Conservation (phyloP, 768 basidiomycete genomes). For the Amanita exitialis region DNA sequence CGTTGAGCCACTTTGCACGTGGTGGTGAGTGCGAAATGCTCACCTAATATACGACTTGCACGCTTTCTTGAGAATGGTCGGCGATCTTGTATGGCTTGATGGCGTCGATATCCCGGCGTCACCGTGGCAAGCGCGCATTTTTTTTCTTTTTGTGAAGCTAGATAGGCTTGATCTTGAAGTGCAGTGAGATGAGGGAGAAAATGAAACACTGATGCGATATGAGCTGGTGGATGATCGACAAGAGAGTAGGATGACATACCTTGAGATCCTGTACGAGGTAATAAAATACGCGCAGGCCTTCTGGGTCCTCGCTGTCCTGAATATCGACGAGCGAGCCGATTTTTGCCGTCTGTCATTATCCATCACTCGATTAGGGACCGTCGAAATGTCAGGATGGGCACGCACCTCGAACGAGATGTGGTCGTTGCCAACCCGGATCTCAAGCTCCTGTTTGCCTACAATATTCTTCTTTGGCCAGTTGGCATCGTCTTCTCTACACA, state of each 20-base stretch:
- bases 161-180: constrained; percentile 99
- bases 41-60: constrained; percentile 27
- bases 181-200: constrained; percentile 94
- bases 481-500: constrained; percentile 85
- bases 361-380: background rate
- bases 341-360: constrained; percentile 74
- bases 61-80: constrained; percentile 29
- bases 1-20: background rate
- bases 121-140: no score
- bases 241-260: constrained; percentile 30
- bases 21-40: background rate
- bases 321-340: constrained; percentile 96
- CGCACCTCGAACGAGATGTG: constrained; percentile 95
- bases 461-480: constrained; percentile 99
- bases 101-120: no score
- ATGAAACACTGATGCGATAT: constrained; percentile 69
- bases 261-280: constrained; percentile 97
- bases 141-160: constrained; percentile 22
- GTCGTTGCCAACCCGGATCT: constrained; percentile 88
- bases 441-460: constrained; percentile 96
- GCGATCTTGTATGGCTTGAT: background rate
- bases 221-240: background rate
- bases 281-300: constrained; percentile 96
- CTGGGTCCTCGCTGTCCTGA: constrained; percentile 93
- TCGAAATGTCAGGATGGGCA: constrained; percentile 1